phyloP scores from a whole-genome alignment of 176 grass and related monocot species.

The Thinopyrum elongatum region DNA sequence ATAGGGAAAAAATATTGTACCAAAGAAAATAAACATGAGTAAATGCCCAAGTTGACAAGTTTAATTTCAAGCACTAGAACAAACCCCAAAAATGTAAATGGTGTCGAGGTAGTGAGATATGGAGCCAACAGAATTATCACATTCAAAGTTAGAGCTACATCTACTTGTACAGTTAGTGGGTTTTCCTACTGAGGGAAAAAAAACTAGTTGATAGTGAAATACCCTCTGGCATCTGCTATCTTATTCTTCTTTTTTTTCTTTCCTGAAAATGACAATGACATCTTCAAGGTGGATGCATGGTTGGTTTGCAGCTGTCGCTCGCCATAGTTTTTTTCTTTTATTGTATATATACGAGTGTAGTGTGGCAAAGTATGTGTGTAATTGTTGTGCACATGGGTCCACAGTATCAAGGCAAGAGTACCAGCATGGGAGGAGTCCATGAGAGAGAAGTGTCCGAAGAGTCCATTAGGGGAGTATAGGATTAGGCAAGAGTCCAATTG shows the following conservation, averaged over 20 bases:
- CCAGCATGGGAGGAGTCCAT: too few species aligned
- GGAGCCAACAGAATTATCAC: background rate
- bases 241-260: background rate
- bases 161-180: background rate
- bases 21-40: background rate
- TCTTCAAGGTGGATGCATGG: background rate
- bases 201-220: constrained; percentile 3
- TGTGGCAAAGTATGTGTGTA: too few species aligned
- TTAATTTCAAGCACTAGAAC: background rate
- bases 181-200: background rate
- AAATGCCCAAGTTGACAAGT: background rate
- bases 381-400: too few species aligned
- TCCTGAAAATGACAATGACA: background rate
- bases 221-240: background rate
- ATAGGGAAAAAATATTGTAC: background rate
- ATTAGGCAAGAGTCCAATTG: too few species aligned
- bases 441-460: too few species aligned
- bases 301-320: background rate
- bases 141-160: background rate
- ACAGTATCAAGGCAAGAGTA: too few species aligned
- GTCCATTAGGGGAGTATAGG: too few species aligned
- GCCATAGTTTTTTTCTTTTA: background rate
- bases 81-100: background rate
- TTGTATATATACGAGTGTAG: background rate
- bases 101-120: background rate